phyloP scores from a whole-genome alignment of 2,329 filamentous ascomycete species.

The Penicillium hordei region DNA sequence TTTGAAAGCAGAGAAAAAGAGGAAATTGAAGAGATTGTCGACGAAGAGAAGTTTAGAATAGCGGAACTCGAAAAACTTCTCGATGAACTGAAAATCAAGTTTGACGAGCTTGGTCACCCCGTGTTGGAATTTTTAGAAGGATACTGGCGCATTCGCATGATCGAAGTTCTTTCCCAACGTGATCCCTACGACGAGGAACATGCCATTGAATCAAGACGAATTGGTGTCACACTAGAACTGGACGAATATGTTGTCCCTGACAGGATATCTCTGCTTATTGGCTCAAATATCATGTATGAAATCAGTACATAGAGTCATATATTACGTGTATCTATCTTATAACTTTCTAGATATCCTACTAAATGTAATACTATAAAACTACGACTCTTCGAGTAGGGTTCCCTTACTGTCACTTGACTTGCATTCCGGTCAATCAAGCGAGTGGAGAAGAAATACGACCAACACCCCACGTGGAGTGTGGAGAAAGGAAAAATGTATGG shows the following conservation, averaged over 20 bases:
- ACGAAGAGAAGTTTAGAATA: not conserved
- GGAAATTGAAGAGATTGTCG: constrained; percentile 1
- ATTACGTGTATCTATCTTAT: not conserved
- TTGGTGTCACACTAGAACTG: not conserved
- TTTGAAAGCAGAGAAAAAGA: not conserved
- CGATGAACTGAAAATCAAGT: not conserved
- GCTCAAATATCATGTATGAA: no score
- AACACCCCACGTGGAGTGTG: not conserved
- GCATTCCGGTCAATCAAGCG: not conserved
- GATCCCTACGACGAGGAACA: constrained; percentile 4
- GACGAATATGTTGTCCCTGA: not conserved
- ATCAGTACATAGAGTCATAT: not conserved
- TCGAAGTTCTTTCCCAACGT: not conserved
- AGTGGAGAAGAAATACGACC: not conserved
- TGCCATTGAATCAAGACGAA: not conserved
- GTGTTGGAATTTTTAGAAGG: constrained; percentile 5
- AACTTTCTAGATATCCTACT: not conserved
- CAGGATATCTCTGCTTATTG: not conserved
- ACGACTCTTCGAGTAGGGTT: no score
- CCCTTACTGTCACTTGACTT: not conserved
- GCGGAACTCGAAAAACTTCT: not conserved
- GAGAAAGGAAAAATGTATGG: not conserved
- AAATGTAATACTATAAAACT: no score
- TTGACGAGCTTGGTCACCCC: not conserved
- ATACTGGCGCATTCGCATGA: constrained; percentile 3